Evolutionary conservation across 139 green algal species (phyloP).

Genomic region (Chlorella sp.): DNA sequence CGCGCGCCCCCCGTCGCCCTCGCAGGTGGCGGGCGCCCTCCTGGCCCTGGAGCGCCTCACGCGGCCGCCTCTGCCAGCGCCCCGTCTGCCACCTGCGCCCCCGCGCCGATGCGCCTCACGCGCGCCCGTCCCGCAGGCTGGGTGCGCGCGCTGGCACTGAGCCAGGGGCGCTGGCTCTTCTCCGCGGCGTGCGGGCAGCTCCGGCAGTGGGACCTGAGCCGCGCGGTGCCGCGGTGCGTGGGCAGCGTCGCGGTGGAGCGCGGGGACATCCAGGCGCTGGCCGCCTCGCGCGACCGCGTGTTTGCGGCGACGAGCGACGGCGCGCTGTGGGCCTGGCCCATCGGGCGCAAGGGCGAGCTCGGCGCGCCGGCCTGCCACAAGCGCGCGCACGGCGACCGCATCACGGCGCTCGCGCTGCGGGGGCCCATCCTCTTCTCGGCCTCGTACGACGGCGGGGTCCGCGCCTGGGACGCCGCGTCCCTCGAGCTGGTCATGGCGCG

Average conservation of each 20-base stretch:
- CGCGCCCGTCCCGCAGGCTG: conserved; percentile 64
- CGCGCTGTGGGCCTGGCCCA: conserved; percentile 54
- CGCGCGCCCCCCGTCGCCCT: too few relatives aligned
- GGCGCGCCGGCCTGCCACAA: conserved; percentile 27
- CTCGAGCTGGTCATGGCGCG: conserved; percentile 61
- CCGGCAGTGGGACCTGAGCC: conserved; percentile 70
- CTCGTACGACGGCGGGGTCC: conserved; percentile 66
- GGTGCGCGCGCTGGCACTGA: conserved; percentile 63
- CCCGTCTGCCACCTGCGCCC: too few relatives aligned
- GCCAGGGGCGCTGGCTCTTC: conserved; percentile 60
- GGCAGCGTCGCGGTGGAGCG: conserved; percentile 49
- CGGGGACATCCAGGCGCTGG: conserved; percentile 74
- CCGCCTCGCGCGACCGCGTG: conserved; percentile 41
- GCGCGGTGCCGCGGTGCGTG: conserved; percentile 64
- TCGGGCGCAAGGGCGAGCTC: conserved; percentile 61
- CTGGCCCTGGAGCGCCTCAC: too few relatives aligned
- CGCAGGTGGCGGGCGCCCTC: too few relatives aligned
- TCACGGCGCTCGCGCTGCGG: conserved; percentile 42
- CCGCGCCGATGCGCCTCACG: too few relatives aligned
- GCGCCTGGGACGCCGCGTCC: conserved; percentile 62
- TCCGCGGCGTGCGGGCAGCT: conserved; percentile 72
- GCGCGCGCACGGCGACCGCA: conserved; percentile 70
- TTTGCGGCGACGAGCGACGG: conserved; percentile 68
- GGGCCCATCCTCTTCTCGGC: conserved; percentile 58
- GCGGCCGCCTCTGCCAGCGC: too few relatives aligned